Evolutionary conservation across 768 basidiomycete species (phyloP).

Genomic region (Hericium erinaceus): DNA sequence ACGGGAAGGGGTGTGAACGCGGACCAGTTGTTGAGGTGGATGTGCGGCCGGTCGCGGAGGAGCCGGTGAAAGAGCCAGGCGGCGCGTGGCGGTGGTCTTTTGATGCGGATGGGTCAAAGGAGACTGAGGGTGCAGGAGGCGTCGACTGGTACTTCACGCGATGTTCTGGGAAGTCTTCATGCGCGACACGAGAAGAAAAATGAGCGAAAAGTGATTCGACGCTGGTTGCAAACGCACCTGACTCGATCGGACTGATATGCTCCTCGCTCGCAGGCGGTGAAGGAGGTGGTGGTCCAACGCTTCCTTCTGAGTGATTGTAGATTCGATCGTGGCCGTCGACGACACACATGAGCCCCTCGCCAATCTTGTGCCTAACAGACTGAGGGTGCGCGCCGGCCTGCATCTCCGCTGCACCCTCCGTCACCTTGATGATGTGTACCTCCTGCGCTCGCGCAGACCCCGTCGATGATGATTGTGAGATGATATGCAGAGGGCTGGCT

Average conservation of each 20-base stretch:
- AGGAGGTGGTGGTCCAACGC: slow-evolving; percentile 49
- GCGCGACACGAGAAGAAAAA: background rate
- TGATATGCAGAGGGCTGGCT: slow-evolving; percentile 26
- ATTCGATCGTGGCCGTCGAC: slow-evolving; percentile 15
- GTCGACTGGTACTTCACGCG: slow-evolving; percentile 1
- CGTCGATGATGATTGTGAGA: slow-evolving; percentile 17
- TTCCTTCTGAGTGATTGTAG: slow-evolving; percentile 13
- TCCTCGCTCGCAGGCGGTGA: slow-evolving; percentile 38
- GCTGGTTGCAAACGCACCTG: background rate
- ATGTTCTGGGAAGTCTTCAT: background rate
- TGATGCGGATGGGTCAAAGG: background rate
- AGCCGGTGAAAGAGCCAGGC: background rate
- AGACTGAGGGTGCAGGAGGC: background rate
- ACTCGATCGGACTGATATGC: slow-evolving; percentile 12
- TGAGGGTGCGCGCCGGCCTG: slow-evolving; percentile 28
- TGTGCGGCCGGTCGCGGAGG: background rate
- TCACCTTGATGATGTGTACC: slow-evolving; percentile 46
- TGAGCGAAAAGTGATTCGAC: background rate
- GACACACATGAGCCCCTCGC: slow-evolving; percentile 25
- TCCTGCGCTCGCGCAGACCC: slow-evolving; percentile 27
- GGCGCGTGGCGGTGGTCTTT: background rate
- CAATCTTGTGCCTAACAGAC: slow-evolving; percentile 26
- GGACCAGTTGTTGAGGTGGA: background rate
- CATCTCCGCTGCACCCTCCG: slow-evolving; percentile 36
- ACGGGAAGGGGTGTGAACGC: slow-evolving; percentile 10